Base-by-base conservation (phyloP, 2,329 filamentous ascomycete genomes). In the Elsinoe batatas region DNA sequence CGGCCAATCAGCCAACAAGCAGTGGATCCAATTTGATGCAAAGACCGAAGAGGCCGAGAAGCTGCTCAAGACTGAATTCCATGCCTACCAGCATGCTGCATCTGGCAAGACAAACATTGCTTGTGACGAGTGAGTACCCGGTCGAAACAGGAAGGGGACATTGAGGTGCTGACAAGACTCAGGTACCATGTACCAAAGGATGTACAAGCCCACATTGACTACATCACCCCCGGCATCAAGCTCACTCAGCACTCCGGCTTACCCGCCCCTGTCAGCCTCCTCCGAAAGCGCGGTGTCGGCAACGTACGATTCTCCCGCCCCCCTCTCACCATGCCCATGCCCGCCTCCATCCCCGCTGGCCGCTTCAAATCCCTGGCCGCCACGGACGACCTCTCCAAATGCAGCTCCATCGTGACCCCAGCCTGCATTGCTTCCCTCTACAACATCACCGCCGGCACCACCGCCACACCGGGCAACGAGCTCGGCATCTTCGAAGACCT, bases 281-380 rank as follows among this genome's bases (percentile, higher is more conserved):
- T 49, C 10, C 13, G 44, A 3, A 49, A 49, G 26, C 44, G 44
- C 8, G 44, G 26, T 47, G 60, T 72, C 6, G 69, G 69, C 2
- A 58, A 65, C 33, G 67, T 64, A 5, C 68, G 68, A 2, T 67
- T 71, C 59, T 74, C 74, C 65, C 67, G 64, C 2, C 71, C 72
- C 17, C 11, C 67, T 72, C 53, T 74, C 72, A 63, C 72, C 72
- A 0, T 68, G 68, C 15, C 62, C 65, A 20, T 71, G 68, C 53
- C 69, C 68, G 1, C 70, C 63, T 18, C 36, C 42, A 35, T 38
- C 30, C 30, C 20, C 43, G 22, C 26, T 13, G 43, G 36, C 36
- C n/a, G 32, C 54, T 30, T 49, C 44, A 33, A 49, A 26, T 7
- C n/a, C 7, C 44, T 44, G 13, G 36, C 46, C 17, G 17, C 20